Evolutionary conservation across 306 rosid genomes (phyloP), one percentile per base, ranked within the genome.

Genomic region (Cicer judaicum): DNA sequence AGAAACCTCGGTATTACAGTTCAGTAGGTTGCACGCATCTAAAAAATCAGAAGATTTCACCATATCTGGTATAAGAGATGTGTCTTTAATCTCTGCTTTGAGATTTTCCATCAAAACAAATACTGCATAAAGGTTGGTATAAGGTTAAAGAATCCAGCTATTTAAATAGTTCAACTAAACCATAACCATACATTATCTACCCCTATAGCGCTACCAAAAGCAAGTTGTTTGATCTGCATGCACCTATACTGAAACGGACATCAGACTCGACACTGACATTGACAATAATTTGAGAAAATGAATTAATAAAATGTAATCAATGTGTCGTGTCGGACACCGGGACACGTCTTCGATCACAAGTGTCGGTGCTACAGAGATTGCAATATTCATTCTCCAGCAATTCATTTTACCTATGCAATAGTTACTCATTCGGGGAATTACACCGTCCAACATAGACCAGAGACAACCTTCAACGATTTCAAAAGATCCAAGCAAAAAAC

Each of bases 41-140:
- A 84, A 69, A 41, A 83, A 18, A 18, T 80, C 64, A 66, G 84
- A 7, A 69, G 80, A 81, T 61, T 72, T 74, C 12, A 57, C 63
- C 19, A 7, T 61, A 67, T 73, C 83, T 21, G 84, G 76, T 29
- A 46, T 39, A 71, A 65, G 72, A 21, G 92, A 68, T 40, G 82
- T 50, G 56, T 79, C 86, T 75, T 85, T 70, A n/a, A 87, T 44
- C 76, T 88, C 70, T 42, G 61, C 73, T 76, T 83, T 89, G 77
- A 88, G 71, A 75, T 78, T 73, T 73, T 88, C 90, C 89, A 93
- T 91, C 86, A 85, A 75, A 80, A 87, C 73, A 67, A 91, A 47
- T 38, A 82, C 93, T 91, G 87, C 78, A 79, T 43, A 66, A 52
- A 73, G 46, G 53, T 13, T 34, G 54, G 21, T 19, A 54, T 10